Conservation (phyloP, 768 basidiomycete genomes). For the Mycena belliarum region DNA sequence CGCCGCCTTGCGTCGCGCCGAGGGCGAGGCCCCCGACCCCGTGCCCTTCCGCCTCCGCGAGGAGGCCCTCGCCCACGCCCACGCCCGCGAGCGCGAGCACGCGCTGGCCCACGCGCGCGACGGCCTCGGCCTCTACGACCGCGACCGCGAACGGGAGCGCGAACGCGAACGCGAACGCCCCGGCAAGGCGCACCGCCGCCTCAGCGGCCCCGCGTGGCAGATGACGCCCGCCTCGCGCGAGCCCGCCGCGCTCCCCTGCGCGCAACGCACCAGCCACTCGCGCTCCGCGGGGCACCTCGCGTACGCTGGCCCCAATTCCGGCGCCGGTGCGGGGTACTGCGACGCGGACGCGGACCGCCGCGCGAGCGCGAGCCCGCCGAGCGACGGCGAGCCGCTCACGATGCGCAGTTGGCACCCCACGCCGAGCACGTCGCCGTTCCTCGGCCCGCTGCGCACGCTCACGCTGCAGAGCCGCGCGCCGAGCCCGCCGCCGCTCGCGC, state of each 20-base stretch:
- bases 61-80: no score
- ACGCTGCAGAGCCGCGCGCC: conserved; percentile 72
- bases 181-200: conserved; percentile 37
- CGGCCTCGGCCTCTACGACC: no score
- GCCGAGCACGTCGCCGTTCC: conserved; percentile 74
- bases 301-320: conserved; percentile 43
- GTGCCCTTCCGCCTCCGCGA: no score
- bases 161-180: conserved; percentile 28
- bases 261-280: background rate
- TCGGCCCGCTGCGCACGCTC: conserved; percentile 73
- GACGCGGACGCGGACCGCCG: background rate
- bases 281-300: no score
- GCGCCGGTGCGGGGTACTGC: background rate
- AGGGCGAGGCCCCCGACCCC: no score
- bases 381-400: conserved; percentile 12
- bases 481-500: conserved; percentile 70
- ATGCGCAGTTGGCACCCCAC: conserved; percentile 39
- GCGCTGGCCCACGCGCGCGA: no score
- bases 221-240: conserved; percentile 43
- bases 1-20: conserved; percentile 23
- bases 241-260: conserved; percentile 26
- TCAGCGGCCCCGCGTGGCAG: conserved; percentile 60
- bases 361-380: conserved; percentile 2
- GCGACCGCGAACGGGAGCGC: conserved; percentile 2
- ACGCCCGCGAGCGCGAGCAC: no score